Base-by-base conservation (phyloP, 78 protist genomes). In the Bodo saltans region DNA sequence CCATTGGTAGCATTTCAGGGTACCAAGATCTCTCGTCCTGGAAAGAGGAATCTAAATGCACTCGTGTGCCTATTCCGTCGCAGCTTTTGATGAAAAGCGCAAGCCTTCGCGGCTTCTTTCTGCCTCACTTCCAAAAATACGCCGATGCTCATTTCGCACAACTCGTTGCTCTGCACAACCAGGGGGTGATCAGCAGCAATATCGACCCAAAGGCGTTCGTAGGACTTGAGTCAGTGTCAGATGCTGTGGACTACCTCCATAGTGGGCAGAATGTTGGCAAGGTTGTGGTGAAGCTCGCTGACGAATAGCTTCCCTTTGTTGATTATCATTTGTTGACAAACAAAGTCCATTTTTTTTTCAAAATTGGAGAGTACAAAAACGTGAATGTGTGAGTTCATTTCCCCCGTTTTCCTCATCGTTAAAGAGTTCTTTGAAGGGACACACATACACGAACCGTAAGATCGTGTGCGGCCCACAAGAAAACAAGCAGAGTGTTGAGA, bases 91-190 rank as follows among this genome's bases (percentile, higher is more conserved):
- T 34, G 37, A 83, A 83, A 80, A 52, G 73, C 1, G 87, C 87
- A 12, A 39, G 75, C 30, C 52, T 82, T 30, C 69, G 87, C 0
- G 87, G 87, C n/a, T 83, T 83, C 79, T 83, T 83, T 73, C 72
- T 83, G 41, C 70, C 33, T 21, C 76, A 83, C 87, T 83, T 33
- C 79, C 41, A 67, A 25, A 47, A 37, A 52, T 29, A 74, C 11
- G 42, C 70, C 53, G 53, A 52, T 30, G 72, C 71, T 12, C 83
- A 60, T 30, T 34, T 60, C 52, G 25, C 30, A 3, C 75, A 3
- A 37, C 40, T 71, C 38, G 37, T 41, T 3, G 27, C 32, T 41
- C 4, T 12, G 42, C 38, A 37, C 23, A 27, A n/a, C 11, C 1
- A 4, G 52, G 27, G 27, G 52, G 29, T 27, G 26, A 11, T 35